Evolutionary conservation across 306 rosid genomes (phyloP), one percentile per base, ranked within the genome.

Genomic region (Fragaria nilgerrensis): DNA sequence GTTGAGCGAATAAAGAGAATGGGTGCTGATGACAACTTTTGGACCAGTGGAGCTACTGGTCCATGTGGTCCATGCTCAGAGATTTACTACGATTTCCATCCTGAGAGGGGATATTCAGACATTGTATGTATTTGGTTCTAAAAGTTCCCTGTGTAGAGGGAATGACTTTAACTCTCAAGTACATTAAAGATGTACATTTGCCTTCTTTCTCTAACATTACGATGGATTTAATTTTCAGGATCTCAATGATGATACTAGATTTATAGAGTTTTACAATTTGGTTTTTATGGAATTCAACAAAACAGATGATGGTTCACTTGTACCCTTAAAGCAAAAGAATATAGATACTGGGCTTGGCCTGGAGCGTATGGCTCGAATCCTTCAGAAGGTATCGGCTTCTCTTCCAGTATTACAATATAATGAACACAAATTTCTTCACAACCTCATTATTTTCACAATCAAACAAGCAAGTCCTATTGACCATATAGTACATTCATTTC

Each of bases 31-130:
- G 96, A 91, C 87, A 91, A 93, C 85, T 93, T 93, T 80, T 93
- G 98, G 97, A 88, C 88, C 20, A 93, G 93, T 77, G 97, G 93
- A 75, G 88, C 73, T 14, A 88, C 97, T 5, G 96, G 96, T 67
- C 97, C 97, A 20, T 91, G 98, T 66, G 97, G 98, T 72, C 98
- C 98, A 15, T 93, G 97, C 91, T 91, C 96, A 3, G 97, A 91
- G 90, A 77, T 93, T 74, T 93, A 91, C 81, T 93, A 88, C 74
- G 93, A 93, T 84, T 90, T 93, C 82, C 91, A 88, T 82, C 96
- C 98, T 63, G 93, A 91, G 71, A 85, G 83, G 85, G 97, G 96
- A 75, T 58, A 85, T 78, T 53, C 88, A 10, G 98, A 89, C 86
- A 81, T 85, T 29, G 97, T 94, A 85, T 32, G 94, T 84, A 80